Conservation (phyloP, 768 basidiomycete genomes). For the Tricholoma flavovirens region DNA sequence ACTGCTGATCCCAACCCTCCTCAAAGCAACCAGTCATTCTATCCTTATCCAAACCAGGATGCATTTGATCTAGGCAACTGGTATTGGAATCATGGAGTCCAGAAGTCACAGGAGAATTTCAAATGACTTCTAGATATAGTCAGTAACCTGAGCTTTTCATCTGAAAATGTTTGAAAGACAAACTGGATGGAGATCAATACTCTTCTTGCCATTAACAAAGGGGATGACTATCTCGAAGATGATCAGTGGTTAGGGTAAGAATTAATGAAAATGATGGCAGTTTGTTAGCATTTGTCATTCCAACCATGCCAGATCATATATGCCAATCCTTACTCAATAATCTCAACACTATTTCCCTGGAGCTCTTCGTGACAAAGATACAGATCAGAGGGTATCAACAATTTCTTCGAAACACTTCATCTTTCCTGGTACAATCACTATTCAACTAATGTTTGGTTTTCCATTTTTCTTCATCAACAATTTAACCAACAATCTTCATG, state of each 20-base stretch:
- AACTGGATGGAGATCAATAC: slow-evolving; percentile 6
- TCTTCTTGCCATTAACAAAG: neutral
- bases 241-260: neutral
- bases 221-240: neutral
- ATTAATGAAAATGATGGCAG: neutral
- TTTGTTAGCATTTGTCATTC: neutral
- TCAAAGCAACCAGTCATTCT: neutral
- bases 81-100: slow-evolving; percentile 14
- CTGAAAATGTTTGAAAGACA: neutral
- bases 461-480: neutral
- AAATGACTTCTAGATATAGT: slow-evolving; percentile 13
- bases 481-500: neutral
- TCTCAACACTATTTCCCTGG: neutral
- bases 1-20: neutral
- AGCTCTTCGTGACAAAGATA: neutral
- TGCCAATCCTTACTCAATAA: neutral
- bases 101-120: slow-evolving; percentile 13
- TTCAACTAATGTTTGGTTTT: neutral
- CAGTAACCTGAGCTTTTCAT: slow-evolving; percentile 1
- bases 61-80: slow-evolving; percentile 12
- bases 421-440: slow-evolving; percentile 1
- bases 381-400: neutral
- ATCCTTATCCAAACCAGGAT: slow-evolving; percentile 4
- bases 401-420: neutral
- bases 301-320: neutral